Evolutionary conservation across 345 rosid genomes (phyloP).

Genomic region (Linum trigynum): DNA sequence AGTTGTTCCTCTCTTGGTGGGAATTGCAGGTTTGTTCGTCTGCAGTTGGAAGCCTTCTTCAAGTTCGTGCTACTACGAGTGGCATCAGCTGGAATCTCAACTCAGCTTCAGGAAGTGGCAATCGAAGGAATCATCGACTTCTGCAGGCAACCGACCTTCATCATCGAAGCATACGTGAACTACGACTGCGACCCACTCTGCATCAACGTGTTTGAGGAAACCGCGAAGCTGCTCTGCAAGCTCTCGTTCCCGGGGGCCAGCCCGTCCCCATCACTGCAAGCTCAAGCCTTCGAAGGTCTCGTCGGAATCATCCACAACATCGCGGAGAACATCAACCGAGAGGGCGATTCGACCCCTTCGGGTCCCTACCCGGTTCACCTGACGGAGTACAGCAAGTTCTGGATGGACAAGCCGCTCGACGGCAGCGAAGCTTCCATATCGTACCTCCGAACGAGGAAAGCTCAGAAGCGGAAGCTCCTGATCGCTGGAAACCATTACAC

Average conservation of each 20-base stretch:
- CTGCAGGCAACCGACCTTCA: slow-evolving; percentile 70
- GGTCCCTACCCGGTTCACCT: slow-evolving; percentile 50
- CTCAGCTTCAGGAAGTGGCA: slow-evolving; percentile 77
- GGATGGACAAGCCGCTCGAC: slow-evolving; percentile 55
- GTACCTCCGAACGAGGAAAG: slow-evolving; percentile 51
- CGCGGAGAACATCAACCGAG: slow-evolving; percentile 57
- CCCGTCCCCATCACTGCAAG: slow-evolving; percentile 48
- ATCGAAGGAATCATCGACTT: slow-evolving; percentile 78
- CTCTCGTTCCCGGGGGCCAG: slow-evolving; percentile 67
- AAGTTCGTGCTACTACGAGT: slow-evolving; percentile 48
- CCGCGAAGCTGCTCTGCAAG: slow-evolving; percentile 73
- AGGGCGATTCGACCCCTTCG: slow-evolving; percentile 30
- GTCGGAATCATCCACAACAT: slow-evolving; percentile 69
- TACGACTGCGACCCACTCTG: slow-evolving; percentile 72
- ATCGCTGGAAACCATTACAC: slow-evolving; percentile 74
- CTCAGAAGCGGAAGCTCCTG: slow-evolving; percentile 58
- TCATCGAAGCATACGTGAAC: slow-evolving; percentile 69
- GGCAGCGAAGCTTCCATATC: slow-evolving; percentile 60
- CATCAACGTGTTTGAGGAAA: slow-evolving; percentile 55
- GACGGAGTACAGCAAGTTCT: slow-evolving; percentile 57
- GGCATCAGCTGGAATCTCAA: slow-evolving; percentile 29
- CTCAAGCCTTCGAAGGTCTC: slow-evolving; percentile 93
- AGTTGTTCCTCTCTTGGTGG: not conserved
- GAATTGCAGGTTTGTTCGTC: slow-evolving; percentile 54
- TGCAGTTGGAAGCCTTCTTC: slow-evolving; percentile 91